A percentile compares a stretch with the other conserved stretches of the same genome.
phyloP scores from a whole-genome alignment of 164 flowering plant genomes.

The Nymphaea colorata region DNA sequence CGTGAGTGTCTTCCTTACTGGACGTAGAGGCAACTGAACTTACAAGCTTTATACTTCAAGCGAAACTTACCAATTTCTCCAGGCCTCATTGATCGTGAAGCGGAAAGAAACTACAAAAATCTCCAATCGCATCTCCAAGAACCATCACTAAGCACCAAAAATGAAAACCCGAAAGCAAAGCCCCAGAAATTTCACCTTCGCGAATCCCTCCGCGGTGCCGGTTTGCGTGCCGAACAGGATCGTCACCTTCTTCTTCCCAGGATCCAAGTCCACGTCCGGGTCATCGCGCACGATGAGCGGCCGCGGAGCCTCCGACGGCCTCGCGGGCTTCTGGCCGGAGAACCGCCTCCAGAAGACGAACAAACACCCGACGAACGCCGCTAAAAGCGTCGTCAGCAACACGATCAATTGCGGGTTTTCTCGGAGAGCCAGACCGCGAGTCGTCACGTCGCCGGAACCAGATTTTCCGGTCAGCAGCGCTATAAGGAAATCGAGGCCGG shows the following conservation, averaged over 20 bases:
- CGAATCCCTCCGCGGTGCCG: slow-evolving; percentile 90
- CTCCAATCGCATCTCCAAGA: neutral
- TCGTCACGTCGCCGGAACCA: neutral
- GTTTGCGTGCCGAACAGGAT: slow-evolving; percentile 78
- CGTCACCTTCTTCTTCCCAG: slow-evolving; percentile 48
- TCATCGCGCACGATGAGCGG: slow-evolving; percentile 16
- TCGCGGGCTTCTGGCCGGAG: slow-evolving; percentile 21
- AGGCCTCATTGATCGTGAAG: neutral
- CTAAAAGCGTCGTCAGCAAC: slow-evolving; percentile 38
- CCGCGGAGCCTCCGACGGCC: slow-evolving; percentile 24
- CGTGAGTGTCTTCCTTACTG: too few species aligned
- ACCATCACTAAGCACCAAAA: neutral
- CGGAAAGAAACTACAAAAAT: neutral
- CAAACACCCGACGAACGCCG: slow-evolving; percentile 30
- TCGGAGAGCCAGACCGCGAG: slow-evolving; percentile 18
- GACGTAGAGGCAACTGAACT: too few species aligned
- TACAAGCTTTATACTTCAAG: neutral
- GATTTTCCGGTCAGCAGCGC: too few species aligned
- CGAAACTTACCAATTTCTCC: neutral
- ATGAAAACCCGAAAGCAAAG: neutral
- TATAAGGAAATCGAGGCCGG: too few species aligned
- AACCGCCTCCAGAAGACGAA: slow-evolving; percentile 39
- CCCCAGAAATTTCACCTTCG: slow-evolving; percentile 40
- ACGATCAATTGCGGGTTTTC: slow-evolving; percentile 9
- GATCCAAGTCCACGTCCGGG: slow-evolving; percentile 24